Evolutionary conservation across 306 rosid species (phyloP).

Genomic region (Cicer yamashitae): DNA sequence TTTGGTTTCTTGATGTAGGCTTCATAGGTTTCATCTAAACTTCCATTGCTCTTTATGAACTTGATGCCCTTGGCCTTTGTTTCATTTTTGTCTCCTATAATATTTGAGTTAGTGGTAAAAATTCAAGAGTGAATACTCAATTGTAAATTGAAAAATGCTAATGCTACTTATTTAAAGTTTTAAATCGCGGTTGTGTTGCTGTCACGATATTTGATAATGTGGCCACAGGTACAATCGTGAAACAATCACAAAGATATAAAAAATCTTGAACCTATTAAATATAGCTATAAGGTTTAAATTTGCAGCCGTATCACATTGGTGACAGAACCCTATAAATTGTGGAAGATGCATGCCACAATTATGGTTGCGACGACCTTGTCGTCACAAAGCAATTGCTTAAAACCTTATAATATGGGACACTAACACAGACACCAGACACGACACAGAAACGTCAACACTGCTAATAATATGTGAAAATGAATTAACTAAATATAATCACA

Average conservation of each 20-base stretch:
- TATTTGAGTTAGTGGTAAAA: conserved; percentile 18
- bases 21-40: conserved; percentile 48
- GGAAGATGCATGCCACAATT: background rate
- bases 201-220: background rate
- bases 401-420: background rate
- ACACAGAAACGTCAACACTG: too few species aligned
- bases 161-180: background rate
- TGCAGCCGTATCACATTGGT: background rate
- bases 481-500: too few species aligned
- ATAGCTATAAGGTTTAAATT: too few species aligned
- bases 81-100: conserved; percentile 55
- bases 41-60: conserved; percentile 66
- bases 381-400: background rate
- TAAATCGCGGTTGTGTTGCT: too few species aligned
- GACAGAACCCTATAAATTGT: background rate
- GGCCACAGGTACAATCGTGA: background rate
- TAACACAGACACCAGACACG: too few species aligned
- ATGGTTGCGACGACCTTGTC: background rate
- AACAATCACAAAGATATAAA: too few species aligned
- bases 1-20: conserved; percentile 57
- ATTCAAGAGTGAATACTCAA: background rate
- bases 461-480: too few species aligned
- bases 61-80: conserved; percentile 63
- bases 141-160: background rate
- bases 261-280: too few species aligned